Percentiles rank a stretch among this genome's conserved stretches.
Conservation (phyloP, 2,329 filamentous ascomycete genomes). For the Cladosporium colombiae region DNA sequence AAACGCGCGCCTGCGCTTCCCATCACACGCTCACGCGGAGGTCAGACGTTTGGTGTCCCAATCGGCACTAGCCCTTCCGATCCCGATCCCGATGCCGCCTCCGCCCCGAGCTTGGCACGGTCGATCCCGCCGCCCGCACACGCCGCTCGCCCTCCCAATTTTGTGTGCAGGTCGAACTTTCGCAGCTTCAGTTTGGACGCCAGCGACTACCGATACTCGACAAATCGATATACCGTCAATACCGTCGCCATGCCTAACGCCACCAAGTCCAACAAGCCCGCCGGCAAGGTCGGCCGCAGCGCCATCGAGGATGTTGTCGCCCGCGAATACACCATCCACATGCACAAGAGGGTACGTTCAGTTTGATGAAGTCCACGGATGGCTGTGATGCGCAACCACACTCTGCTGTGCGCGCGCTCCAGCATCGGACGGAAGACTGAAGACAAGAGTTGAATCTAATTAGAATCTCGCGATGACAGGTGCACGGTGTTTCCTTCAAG, state of each 20-base stretch:
- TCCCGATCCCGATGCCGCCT: too few species aligned
- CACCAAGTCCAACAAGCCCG: constrained; percentile 56
- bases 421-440: constrained; percentile 70
- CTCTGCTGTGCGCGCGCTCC: constrained; percentile 21
- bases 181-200: constrained; percentile 7
- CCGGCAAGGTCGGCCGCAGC: constrained; percentile 75
- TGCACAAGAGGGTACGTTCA: constrained; percentile 97
- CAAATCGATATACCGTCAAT: constrained; percentile 18
- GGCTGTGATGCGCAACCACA: constrained; percentile 33
- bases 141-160: constrained; percentile 15
- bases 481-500: constrained; percentile 98
- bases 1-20: constrained; percentile 4
- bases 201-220: constrained; percentile 18
- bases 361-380: constrained; percentile 72
- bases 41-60: neutral
- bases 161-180: constrained; percentile 18
- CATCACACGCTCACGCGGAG: neutral
- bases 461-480: constrained; percentile 55
- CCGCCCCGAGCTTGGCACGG: neutral
- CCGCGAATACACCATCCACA: constrained; percentile 99
- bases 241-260: constrained; percentile 21
- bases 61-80: neutral
- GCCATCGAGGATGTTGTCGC: constrained; percentile 99
- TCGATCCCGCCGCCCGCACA: constrained; percentile 5
- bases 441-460: constrained; percentile 41